These are phyloP conservation scores for Aspergillus sclerotialis DNA, from an alignment of 2,329 filamentous ascomycete genomes.

Conservation along the genomic window DNA sequence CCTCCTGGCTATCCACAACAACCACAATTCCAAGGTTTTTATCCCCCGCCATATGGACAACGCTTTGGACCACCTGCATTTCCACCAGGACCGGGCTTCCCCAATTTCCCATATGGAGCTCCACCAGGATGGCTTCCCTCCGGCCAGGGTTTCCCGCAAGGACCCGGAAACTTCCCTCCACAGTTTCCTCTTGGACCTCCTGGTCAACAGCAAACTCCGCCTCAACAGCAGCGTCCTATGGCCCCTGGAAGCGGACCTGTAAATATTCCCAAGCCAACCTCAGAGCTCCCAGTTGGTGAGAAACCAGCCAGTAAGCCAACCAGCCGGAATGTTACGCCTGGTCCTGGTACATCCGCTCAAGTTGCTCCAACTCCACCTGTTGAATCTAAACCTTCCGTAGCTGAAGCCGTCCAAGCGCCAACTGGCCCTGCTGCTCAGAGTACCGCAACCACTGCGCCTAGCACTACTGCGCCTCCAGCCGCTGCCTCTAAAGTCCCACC, in stretches of 20 bases:
- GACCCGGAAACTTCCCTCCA: constrained; percentile 59
- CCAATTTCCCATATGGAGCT: constrained; percentile 70
- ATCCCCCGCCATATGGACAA: constrained; percentile 37
- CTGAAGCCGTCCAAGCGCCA: constrained; percentile 27
- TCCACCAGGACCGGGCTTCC: constrained; percentile 58
- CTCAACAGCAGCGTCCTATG: constrained; percentile 31
- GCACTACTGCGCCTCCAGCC: constrained; percentile 13
- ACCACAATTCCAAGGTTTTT: constrained; percentile 38
- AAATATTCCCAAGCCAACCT: constrained; percentile 29
- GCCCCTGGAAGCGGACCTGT: constrained; percentile 20
- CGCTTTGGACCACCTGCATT: constrained; percentile 43
- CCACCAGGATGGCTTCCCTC: constrained; percentile 72
- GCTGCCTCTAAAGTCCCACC: constrained; percentile 16
- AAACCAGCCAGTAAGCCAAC: constrained; percentile 29
- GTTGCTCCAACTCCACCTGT: constrained; percentile 29
- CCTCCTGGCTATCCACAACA: constrained; percentile 36
- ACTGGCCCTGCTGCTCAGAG: constrained; percentile 17
- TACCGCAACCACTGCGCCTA: constrained; percentile 8
- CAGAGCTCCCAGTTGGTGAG: constrained; percentile 37
- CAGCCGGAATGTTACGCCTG: constrained; percentile 28
- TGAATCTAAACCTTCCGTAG: constrained; percentile 32
- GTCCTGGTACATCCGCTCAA: constrained; percentile 20
- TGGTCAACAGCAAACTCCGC: constrained; percentile 33
- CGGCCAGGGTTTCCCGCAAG: constrained; percentile 66
- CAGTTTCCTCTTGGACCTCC: constrained; percentile 52